A percentile compares a stretch with the other conserved stretches of the same genome.
Conservation (phyloP, 371 early-diverging fungal genomes). For the Batrachochytrium dendrobatidis region DNA sequence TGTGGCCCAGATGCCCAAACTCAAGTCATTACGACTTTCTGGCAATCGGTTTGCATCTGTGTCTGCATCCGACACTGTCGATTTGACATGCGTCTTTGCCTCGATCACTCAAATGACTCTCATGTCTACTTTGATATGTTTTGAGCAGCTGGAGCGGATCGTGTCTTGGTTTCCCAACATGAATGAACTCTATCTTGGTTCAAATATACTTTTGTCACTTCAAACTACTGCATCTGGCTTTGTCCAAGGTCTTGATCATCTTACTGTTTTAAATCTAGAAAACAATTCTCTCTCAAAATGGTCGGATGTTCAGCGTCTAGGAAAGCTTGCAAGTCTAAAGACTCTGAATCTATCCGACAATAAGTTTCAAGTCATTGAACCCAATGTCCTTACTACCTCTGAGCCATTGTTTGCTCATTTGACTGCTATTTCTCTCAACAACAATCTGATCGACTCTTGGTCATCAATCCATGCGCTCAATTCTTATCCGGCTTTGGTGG, state of each 20-base stretch:
- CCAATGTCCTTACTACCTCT: neutral
- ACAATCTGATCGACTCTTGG: conserved; percentile 39
- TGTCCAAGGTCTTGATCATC: too few species aligned
- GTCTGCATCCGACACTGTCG: neutral
- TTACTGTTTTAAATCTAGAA: conserved; percentile 60
- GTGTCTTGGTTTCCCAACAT: conserved; percentile 47
- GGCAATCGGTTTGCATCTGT: conserved; percentile 34
- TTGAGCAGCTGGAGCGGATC: conserved; percentile 39
- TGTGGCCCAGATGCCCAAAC: conserved; percentile 43
- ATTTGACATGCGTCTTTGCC: conserved; percentile 18
- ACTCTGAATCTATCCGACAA: conserved; percentile 46
- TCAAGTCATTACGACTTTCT: conserved; percentile 57
- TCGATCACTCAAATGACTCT: conserved; percentile 38
- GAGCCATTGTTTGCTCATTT: conserved; percentile 25
- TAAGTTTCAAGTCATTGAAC: too few species aligned
- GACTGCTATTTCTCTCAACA: conserved; percentile 35
- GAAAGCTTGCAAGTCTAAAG: conserved; percentile 41
- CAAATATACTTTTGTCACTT: conserved; percentile 44
- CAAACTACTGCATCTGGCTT: conserved; percentile 23
- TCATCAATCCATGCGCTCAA: conserved; percentile 41
- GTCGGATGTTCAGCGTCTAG: conserved; percentile 44
- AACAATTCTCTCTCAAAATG: conserved; percentile 53
- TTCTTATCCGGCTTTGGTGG: conserved; percentile 26
- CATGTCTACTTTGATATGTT: conserved; percentile 35
- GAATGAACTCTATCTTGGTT: conserved; percentile 59